Percentiles rank a stretch among this genome's conserved stretches.
Conservation (phyloP, 2,329 filamentous ascomycete genomes). For the Aspergillus ochraceoroseus region DNA sequence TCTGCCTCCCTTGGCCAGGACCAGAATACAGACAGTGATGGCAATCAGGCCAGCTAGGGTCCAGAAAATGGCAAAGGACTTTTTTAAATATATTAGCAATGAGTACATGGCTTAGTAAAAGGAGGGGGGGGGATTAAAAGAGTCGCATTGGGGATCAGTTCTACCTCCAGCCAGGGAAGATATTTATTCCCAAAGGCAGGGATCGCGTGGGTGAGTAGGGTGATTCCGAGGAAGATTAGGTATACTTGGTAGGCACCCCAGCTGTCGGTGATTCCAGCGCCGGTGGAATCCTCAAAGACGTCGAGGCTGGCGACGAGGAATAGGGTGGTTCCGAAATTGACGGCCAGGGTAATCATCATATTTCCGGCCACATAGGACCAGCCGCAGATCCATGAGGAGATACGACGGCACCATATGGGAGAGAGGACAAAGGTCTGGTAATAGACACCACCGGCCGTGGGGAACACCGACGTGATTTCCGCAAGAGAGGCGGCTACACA, state of each 20-base stretch:
- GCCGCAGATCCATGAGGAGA: constrained; percentile 65
- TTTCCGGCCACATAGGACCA: constrained; percentile 74
- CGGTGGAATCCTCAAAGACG: constrained; percentile 48
- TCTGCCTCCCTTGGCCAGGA: constrained; percentile 58
- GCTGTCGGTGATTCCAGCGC: constrained; percentile 52
- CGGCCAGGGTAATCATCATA: constrained; percentile 69
- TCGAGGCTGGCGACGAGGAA: constrained; percentile 54
- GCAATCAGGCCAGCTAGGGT: constrained; percentile 62
- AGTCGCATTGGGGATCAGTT: constrained; percentile 28
- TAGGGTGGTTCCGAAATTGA: constrained; percentile 64
- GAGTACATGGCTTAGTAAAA: no score
- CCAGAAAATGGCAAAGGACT: constrained; percentile 59
- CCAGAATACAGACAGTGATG: constrained; percentile 58
- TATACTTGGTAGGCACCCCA: constrained; percentile 60
- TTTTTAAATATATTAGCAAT: no score
- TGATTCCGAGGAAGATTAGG: constrained; percentile 65
- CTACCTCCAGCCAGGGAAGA: constrained; percentile 61
- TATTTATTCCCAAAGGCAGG: constrained; percentile 52
- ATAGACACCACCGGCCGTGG: constrained; percentile 65
- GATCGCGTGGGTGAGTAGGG: constrained; percentile 53
- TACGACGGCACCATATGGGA: constrained; percentile 60
- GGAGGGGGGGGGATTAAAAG: constrained; percentile 45
- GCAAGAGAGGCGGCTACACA: constrained; percentile 62
- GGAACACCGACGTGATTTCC: constrained; percentile 65
- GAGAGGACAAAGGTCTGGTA: constrained; percentile 67